Evolutionary conservation across 352 stramenopile genomes (phyloP).

Genomic region (Phytophthora tentaculata): DNA sequence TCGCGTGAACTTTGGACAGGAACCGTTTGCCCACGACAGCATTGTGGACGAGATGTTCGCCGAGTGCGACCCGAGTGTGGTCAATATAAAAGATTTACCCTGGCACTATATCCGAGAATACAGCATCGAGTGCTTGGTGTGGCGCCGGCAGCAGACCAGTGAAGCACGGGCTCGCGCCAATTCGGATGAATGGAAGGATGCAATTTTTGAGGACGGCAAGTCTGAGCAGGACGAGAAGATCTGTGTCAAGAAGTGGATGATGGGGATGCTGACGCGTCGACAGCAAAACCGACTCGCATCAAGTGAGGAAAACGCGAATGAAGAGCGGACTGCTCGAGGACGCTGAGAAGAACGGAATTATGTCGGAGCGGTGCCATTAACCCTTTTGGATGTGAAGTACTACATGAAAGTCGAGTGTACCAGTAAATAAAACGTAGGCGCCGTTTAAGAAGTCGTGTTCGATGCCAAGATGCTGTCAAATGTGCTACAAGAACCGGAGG

Average conservation of each 20-base stretch:
- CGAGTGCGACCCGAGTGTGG: constrained; percentile 41
- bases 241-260: constrained; percentile 39
- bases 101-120: constrained; percentile 63
- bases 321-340: constrained; percentile 19
- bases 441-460: too few species aligned
- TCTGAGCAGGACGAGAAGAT: constrained; percentile 9
- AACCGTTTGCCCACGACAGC: constrained; percentile 60
- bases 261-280: constrained; percentile 38
- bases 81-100: constrained; percentile 35
- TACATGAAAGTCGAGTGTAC: constrained; percentile 23
- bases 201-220: constrained; percentile 15
- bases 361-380: constrained; percentile 14
- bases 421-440: constrained; percentile 22
- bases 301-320: constrained; percentile 35
- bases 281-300: constrained; percentile 43
- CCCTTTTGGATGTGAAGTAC: constrained; percentile 28
- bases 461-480: neutral
- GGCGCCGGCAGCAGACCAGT: constrained; percentile 28
- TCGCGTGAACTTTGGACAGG: constrained; percentile 85
- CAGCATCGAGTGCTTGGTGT: constrained; percentile 36
- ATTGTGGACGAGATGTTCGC: constrained; percentile 64
- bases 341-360: constrained; percentile 13
- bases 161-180: constrained; percentile 12
- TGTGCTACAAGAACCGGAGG: too few species aligned
- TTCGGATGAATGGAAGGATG: constrained; percentile 32